These are phyloP conservation scores for Stemphylium beticola DNA, from an alignment of 2,329 filamentous ascomycete genomes.

Conservation along the genomic window DNA sequence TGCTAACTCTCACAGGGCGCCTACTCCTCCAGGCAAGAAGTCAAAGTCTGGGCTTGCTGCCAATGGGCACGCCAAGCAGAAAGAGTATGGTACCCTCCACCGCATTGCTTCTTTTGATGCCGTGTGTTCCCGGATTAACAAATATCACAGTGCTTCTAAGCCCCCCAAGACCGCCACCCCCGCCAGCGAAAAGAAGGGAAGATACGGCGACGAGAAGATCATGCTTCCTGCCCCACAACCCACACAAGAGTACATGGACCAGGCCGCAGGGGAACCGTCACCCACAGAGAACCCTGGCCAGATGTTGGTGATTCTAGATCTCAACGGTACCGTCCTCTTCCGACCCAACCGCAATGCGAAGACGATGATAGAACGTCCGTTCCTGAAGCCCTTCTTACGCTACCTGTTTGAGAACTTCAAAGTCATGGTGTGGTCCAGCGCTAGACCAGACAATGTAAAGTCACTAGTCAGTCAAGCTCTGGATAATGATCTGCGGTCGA, in stretches of 20 bases:
- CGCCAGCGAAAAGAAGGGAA: conserved; percentile 21
- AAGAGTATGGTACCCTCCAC: conserved; percentile 29
- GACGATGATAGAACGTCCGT: conserved; percentile 69
- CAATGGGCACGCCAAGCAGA: conserved; percentile 18
- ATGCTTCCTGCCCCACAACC: conserved; percentile 64
- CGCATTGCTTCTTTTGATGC: conserved; percentile 6
- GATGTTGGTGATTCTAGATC: conserved; percentile 84
- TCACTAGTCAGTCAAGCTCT: conserved; percentile 72
- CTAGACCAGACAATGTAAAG: conserved; percentile 73
- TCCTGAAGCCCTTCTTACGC: conserved; percentile 70
- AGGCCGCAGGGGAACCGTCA: conserved; percentile 51
- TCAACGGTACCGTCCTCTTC: conserved; percentile 88
- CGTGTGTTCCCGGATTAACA: conserved; percentile 28
- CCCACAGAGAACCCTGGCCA: conserved; percentile 58
- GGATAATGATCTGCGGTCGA: conserved; percentile 56
- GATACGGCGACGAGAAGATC: conserved; percentile 33
- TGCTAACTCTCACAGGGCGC: conserved; percentile 23
- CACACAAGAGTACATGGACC: conserved; percentile 64
- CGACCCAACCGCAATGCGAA: conserved; percentile 62
- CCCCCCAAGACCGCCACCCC: conserved; percentile 1
- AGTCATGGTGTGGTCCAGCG: conserved; percentile 92
- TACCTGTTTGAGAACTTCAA: conserved; percentile 77
- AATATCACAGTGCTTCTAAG: conserved; percentile 18
- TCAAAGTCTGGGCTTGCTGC: conserved; percentile 18
- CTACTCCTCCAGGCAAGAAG: conserved; percentile 24